Evolutionary conservation across 805 yeast genomes (phyloP).

Genomic region (Lachancea dasiensis): DNA sequence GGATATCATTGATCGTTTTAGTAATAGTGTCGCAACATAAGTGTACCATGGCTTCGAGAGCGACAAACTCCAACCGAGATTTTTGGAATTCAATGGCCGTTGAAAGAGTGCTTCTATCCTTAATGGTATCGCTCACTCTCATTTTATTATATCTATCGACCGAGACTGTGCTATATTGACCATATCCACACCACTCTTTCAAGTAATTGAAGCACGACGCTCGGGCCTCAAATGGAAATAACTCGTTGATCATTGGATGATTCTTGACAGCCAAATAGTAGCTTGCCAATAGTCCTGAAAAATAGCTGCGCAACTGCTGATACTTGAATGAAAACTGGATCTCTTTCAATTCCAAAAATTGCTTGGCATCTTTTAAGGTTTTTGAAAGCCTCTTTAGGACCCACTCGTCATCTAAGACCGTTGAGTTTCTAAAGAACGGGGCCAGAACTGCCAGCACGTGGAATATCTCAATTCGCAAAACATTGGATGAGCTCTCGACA

Average conservation of each 20-base stretch:
- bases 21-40: slow-evolving; percentile 71
- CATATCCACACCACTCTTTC: slow-evolving; percentile 94
- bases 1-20: slow-evolving; percentile 32
- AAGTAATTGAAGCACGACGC: slow-evolving; percentile 74
- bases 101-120: slow-evolving; percentile 44
- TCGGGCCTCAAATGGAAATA: slow-evolving; percentile 84
- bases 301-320: slow-evolving; percentile 75
- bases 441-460: slow-evolving; percentile 71
- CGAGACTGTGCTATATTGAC: slow-evolving; percentile 54
- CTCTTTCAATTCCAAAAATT: slow-evolving; percentile 47
- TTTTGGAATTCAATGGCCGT: slow-evolving; percentile 74
- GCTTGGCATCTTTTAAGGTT: slow-evolving; percentile 56
- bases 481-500: slow-evolving; percentile 37
- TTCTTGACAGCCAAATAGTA: slow-evolving; percentile 54
- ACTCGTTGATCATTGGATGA: slow-evolving; percentile 37
- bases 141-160: slow-evolving; percentile 60
- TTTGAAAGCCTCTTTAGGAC: slow-evolving; percentile 57
- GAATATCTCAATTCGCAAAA: slow-evolving; percentile 64
- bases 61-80: slow-evolving; percentile 59
- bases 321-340: slow-evolving; percentile 63
- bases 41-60: slow-evolving; percentile 79
- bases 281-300: slow-evolving; percentile 74
- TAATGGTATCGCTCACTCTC: slow-evolving; percentile 36
- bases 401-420: slow-evolving; percentile 59
- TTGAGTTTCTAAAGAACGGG: slow-evolving; percentile 47